Evolutionary conservation across 768 basidiomycete genomes (phyloP).

Genomic region (Agaricus subrufescens): DNA sequence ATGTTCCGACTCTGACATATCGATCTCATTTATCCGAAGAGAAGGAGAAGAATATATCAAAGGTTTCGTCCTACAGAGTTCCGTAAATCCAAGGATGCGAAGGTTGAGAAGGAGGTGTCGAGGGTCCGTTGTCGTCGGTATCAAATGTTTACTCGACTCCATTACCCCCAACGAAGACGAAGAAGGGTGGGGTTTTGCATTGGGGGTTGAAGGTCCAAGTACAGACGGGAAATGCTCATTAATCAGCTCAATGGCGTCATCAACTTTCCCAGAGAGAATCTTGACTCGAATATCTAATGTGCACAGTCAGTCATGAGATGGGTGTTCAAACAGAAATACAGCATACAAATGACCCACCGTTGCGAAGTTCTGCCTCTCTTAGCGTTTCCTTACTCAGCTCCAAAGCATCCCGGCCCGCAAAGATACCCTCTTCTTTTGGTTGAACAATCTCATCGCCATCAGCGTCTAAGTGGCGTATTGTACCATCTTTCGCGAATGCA

Average conservation of each 20-base stretch:
- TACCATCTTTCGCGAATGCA: slow-evolving; percentile 61
- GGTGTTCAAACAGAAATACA: not conserved
- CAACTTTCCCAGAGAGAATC: slow-evolving; percentile 74
- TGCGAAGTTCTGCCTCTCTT: slow-evolving; percentile 5
- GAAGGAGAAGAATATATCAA: slow-evolving; percentile 27
- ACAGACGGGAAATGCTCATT: slow-evolving; percentile 75
- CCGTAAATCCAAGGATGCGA: slow-evolving; percentile 83
- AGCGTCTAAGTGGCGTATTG: slow-evolving; percentile 56
- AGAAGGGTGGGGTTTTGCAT: slow-evolving; percentile 15
- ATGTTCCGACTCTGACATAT: slow-evolving; percentile 5
- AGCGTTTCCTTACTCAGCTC: slow-evolving; percentile 24
- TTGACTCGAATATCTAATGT: slow-evolving; percentile 58
- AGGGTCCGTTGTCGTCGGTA: slow-evolving; percentile 67
- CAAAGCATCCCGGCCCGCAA: slow-evolving; percentile 18
- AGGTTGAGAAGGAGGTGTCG: slow-evolving; percentile 78
- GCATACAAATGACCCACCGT: not conserved
- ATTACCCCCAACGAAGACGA: slow-evolving; percentile 17
- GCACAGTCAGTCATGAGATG: not conserved
- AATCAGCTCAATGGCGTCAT: slow-evolving; percentile 62
- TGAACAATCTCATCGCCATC: slow-evolving; percentile 64
- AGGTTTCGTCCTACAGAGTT: slow-evolving; percentile 73
- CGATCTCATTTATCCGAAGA: not conserved
- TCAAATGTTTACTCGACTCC: slow-evolving; percentile 38
- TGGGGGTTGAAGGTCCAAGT: slow-evolving; percentile 23
- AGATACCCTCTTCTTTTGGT: slow-evolving; percentile 16